phyloP scores from a whole-genome alignment of 352 stramenopile species.

The Globisporangium acanthophoron region DNA sequence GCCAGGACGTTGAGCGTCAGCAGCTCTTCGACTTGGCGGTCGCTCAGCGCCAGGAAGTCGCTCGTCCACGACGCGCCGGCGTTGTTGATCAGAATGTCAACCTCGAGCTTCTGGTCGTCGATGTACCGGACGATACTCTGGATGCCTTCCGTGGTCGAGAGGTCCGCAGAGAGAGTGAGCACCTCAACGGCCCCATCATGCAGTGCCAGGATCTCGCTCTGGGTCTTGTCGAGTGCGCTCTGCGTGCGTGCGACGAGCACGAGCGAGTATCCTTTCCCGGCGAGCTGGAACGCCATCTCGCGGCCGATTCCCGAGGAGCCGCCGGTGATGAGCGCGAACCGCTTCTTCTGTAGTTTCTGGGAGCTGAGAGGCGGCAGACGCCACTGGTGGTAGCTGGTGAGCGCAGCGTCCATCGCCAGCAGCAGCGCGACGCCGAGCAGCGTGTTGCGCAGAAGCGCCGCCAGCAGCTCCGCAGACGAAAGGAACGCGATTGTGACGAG shows the following conservation, averaged over 20 bases:
- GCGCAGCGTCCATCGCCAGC: conserved; percentile 46
- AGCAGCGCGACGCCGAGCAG: conserved; percentile 48
- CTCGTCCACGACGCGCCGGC: conserved; percentile 38
- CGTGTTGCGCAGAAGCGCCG: not conserved
- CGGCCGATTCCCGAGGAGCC: conserved; percentile 64
- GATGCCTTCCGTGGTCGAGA: conserved; percentile 43
- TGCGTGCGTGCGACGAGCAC: conserved; percentile 58
- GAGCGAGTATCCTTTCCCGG: conserved; percentile 74
- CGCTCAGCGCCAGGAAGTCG: conserved; percentile 36
- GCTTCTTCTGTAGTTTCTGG: conserved; percentile 30
- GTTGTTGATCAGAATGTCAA: conserved; percentile 88
- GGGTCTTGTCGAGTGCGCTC: conserved; percentile 58
- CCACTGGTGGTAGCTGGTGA: conserved; percentile 65
- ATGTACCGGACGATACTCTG: conserved; percentile 47
- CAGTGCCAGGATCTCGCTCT: conserved; percentile 59
- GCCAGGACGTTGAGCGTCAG: conserved; percentile 68
- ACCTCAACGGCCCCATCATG: conserved; percentile 47
- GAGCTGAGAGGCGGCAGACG: conserved; percentile 30
- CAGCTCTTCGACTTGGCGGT: conserved; percentile 43
- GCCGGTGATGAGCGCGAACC: conserved; percentile 66
- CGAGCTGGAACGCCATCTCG: conserved; percentile 79
- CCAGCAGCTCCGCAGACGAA: not conserved
- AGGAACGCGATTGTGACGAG: not conserved
- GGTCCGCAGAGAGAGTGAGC: conserved; percentile 37
- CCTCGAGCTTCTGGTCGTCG: conserved; percentile 40